Evolutionary conservation across 441 rosid species (phyloP).

Genomic region (Biscutella laevigata): DNA sequence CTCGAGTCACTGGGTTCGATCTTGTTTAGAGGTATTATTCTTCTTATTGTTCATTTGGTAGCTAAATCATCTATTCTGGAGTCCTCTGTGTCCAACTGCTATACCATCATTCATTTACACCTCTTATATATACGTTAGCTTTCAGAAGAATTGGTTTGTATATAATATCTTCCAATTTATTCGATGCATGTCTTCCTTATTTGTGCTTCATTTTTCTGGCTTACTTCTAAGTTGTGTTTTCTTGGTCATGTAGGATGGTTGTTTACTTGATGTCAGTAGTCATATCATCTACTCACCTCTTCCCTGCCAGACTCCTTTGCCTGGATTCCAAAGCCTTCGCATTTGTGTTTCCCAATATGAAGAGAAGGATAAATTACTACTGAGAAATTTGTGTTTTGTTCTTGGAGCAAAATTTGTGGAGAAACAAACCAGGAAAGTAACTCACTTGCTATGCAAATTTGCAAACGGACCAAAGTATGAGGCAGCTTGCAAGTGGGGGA

Average conservation of each 20-base stretch:
- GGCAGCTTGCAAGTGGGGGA: constrained; percentile 74
- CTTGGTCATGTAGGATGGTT: constrained; percentile 61
- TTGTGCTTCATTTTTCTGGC: constrained; percentile 1
- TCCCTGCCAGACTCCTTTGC: constrained; percentile 77
- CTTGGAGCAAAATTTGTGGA: constrained; percentile 75
- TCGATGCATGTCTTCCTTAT: constrained; percentile 1
- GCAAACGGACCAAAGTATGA: constrained; percentile 72
- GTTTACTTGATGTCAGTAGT: constrained; percentile 69
- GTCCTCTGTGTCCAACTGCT: constrained; percentile 9
- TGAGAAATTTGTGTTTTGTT: constrained; percentile 73
- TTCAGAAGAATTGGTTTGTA: not conserved
- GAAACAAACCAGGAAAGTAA: constrained; percentile 65
- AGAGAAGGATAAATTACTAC: constrained; percentile 62
- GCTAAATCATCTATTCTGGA: not conserved
- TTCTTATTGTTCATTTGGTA: constrained; percentile 13
- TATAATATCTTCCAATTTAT: not conserved
- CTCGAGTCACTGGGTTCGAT: constrained; percentile 92
- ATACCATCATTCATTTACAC: constrained; percentile 13
- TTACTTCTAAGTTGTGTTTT: constrained; percentile 18
- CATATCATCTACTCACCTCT: constrained; percentile 91
- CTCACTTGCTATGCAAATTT: constrained; percentile 83
- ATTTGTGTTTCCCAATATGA: constrained; percentile 83
- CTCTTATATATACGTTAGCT: not conserved
- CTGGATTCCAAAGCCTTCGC: constrained; percentile 65
- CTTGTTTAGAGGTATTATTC: constrained; percentile 77